Percentiles rank a stretch among this genome's conserved stretches.
phyloP scores from a whole-genome alignment of 1,284 basidiomycete genomes.

The Papiliotrema flavescens region DNA sequence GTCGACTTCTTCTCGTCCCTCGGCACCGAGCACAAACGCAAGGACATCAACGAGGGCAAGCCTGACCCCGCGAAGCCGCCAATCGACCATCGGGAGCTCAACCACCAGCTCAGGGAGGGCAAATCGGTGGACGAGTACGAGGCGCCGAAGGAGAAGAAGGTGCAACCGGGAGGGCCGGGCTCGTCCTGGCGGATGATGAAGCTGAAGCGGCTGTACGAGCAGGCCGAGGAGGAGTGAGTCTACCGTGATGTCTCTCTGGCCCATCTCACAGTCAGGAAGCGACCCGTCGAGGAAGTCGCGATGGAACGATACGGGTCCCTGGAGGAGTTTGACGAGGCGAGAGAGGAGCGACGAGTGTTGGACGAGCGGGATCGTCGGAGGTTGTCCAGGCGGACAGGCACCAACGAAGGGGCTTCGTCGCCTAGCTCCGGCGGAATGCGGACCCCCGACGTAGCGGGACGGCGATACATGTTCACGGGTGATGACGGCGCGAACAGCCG shows the following conservation, averaged over 20 bases:
- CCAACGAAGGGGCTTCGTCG: constrained; percentile 58
- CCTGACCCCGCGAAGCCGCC: constrained; percentile 62
- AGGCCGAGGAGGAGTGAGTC: constrained; percentile 70
- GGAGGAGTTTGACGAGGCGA: constrained; percentile 81
- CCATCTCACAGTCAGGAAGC: constrained; percentile 11
- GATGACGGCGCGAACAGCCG: constrained; percentile 31
- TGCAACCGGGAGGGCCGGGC: constrained; percentile 79
- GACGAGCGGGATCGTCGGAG: constrained; percentile 70
- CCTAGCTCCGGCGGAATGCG: constrained; percentile 50
- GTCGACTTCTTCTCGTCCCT: constrained; percentile 83
- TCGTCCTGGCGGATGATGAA: constrained; percentile 98
- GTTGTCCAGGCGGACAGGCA: constrained; percentile 43
- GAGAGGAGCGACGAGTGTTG: constrained; percentile 75
- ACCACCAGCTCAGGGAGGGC: constrained; percentile 66
- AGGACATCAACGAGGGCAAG: constrained; percentile 58
- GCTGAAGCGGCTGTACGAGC: constrained; percentile 80
- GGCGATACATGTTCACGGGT: constrained; percentile 48
- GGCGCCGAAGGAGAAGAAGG: constrained; percentile 51
- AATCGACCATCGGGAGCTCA: constrained; percentile 70
- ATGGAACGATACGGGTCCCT: constrained; percentile 81
- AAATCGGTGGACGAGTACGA: constrained; percentile 59
- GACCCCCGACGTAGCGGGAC: constrained; percentile 50
- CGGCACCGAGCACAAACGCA: constrained; percentile 70
- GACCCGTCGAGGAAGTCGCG: constrained; percentile 74
- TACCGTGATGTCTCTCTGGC: constrained; percentile 2